phyloP scores from a whole-genome alignment of 306 rosid species.

The Oxytropis ochrocephala region DNA sequence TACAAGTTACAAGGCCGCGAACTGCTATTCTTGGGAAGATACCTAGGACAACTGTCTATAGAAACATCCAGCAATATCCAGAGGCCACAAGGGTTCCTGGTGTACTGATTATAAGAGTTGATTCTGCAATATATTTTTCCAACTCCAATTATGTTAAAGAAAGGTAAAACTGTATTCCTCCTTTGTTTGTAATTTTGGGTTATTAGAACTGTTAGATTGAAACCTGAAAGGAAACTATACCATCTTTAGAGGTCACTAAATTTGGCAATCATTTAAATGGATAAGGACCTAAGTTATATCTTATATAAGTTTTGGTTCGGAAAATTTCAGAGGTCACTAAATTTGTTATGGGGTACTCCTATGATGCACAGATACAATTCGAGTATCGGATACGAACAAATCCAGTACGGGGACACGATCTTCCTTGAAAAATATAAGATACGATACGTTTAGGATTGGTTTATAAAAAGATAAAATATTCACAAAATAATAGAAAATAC shows the following conservation, averaged over 20 bases:
- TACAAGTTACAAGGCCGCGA: conserved; percentile 86
- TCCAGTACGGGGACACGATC: no score
- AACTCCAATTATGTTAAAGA: conserved; percentile 90
- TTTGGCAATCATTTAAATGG: background rate
- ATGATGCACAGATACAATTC: no score
- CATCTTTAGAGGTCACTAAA: no score
- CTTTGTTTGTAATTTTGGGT: background rate
- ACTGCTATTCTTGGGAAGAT: conserved; percentile 80
- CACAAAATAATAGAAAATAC: no score
- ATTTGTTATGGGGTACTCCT: no score
- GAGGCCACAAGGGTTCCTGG: conserved; percentile 77
- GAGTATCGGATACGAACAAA: no score
- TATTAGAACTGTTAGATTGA: background rate
- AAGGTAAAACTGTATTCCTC: conserved; percentile 45
- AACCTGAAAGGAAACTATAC: background rate
- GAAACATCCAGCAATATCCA: conserved; percentile 86
- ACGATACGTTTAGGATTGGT: no score
- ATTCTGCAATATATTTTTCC: conserved; percentile 94
- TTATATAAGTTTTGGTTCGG: background rate
- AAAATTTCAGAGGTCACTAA: background rate
- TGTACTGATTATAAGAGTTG: conserved; percentile 73
- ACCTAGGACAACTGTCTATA: conserved; percentile 73
- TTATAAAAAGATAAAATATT: no score
- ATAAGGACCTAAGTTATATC: background rate
- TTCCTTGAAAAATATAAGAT: no score